Base-by-base conservation (phyloP, 164 flowering plant genomes). In the Chloranthus sessilifolius region DNA sequence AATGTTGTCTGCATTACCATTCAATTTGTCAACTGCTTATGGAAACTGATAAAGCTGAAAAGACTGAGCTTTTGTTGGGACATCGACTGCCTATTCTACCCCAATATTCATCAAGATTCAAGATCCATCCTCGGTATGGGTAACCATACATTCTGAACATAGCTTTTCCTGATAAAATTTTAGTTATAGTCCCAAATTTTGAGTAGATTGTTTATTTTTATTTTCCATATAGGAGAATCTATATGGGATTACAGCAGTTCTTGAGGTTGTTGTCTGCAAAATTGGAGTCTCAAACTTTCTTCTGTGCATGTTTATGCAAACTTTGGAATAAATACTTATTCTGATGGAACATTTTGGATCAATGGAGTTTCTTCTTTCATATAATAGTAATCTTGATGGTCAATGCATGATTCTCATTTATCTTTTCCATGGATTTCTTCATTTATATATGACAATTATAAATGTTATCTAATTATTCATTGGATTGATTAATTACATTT, bases 181-280 rank as follows among this genome's bases (percentile, higher is more conserved):
- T n/a, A n/a, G n/a, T n/a, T n/a, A n/a, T n/a, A n/a, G n/a, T n/a
- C n/a, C n/a, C n/a, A n/a, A n/a, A n/a, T n/a, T 47, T 59, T 38
- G 17, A 10, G 20, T 31, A 23, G 55, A 21, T 23, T 27, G 22
- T 5, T 12, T 30, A 19, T 50, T 30, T 31, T 39, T 53, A 39
- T 39, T 38, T 53, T 8, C n/a, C 16, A 17, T 34, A 27, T 33
- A 38, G 23, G 22, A 22, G 53, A 23, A 31, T 41, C 31, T 50
- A 50, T 29, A 53, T 11, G 7, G 19, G 56, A 35, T 30, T 37
- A 22, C 12, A 50, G 35, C 35, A 45, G 52, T 53, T 59, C 38
- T 52, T 25, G 41, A 49, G 58, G 37, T 44, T 35, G 33, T 29
- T 34, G 27, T 28, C 58, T 60, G 43, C 47, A 53, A 35, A 43